A percentile compares a stretch with the other conserved stretches of the same genome.
Evolutionary conservation across 495 filamentous ascomycete genomes (phyloP).

Genomic region (Penicillium angulare): DNA sequence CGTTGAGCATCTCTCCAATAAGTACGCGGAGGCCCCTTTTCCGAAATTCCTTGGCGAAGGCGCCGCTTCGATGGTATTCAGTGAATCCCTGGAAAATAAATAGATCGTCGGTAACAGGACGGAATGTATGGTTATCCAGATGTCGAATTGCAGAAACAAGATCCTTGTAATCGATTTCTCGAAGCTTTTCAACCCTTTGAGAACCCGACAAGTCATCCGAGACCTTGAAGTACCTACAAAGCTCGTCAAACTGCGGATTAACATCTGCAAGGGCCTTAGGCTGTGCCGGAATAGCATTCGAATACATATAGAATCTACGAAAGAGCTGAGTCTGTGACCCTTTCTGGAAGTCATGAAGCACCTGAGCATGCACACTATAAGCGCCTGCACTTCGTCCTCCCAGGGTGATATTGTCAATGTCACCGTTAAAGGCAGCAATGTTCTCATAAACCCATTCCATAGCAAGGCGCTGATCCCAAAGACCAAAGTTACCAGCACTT

Average conservation of each 20-base stretch:
- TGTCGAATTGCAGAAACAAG: slow-evolving; percentile 31
- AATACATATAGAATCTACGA: slow-evolving; percentile 40
- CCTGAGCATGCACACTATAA: slow-evolving; percentile 52
- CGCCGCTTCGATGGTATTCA: slow-evolving; percentile 37
- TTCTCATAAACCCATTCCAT: slow-evolving; percentile 60
- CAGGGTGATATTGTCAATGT: slow-evolving; percentile 57
- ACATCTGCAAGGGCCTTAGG: slow-evolving; percentile 42
- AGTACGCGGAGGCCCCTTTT: slow-evolving; percentile 37
- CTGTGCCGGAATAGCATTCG: slow-evolving; percentile 49
- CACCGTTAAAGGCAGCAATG: slow-evolving; percentile 55
- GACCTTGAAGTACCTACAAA: slow-evolving; percentile 38
- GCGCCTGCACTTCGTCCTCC: slow-evolving; percentile 61
- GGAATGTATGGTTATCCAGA: slow-evolving; percentile 44
- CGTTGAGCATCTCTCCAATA: slow-evolving; percentile 48
- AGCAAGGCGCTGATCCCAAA: slow-evolving; percentile 57
- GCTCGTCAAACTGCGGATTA: slow-evolving; percentile 48
- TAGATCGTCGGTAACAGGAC: slow-evolving; percentile 39
- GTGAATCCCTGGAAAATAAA: slow-evolving; percentile 42
- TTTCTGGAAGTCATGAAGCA: slow-evolving; percentile 42
- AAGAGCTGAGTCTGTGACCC: slow-evolving; percentile 26
- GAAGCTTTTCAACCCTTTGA: slow-evolving; percentile 38
- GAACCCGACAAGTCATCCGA: slow-evolving; percentile 19
- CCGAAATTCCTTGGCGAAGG: slow-evolving; percentile 40
- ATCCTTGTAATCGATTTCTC: slow-evolving; percentile 24
- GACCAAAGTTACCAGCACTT: slow-evolving; percentile 56